These are phyloP conservation scores for Globisporangium rhizosaccharum DNA, from an alignment of 352 stramenopile genomes.

Conservation along the genomic window DNA sequence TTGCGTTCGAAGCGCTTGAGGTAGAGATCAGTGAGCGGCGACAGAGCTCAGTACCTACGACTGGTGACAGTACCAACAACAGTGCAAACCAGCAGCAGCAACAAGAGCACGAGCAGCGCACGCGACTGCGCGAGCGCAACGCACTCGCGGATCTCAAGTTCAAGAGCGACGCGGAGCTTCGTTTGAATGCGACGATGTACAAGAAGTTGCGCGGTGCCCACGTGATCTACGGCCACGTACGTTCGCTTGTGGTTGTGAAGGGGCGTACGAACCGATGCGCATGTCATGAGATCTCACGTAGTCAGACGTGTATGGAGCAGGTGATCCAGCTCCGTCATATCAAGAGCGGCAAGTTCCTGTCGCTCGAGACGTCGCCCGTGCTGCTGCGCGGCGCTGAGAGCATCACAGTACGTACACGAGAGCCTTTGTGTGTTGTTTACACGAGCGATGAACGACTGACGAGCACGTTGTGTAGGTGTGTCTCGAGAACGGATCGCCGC, in stretches of 20 bases:
- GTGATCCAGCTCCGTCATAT: constrained; percentile 55
- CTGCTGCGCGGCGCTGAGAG: constrained; percentile 48
- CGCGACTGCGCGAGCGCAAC: constrained; percentile 17
- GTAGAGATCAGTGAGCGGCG: constrained; percentile 3
- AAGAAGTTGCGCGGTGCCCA: constrained; percentile 52
- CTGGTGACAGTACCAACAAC: background rate
- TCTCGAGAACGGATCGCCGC: constrained; percentile 36
- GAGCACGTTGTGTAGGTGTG: constrained; percentile 27
- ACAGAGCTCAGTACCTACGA: too few species aligned
- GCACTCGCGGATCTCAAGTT: constrained; percentile 50
- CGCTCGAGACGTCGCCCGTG: constrained; percentile 37
- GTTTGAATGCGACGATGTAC: constrained; percentile 70
- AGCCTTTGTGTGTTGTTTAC: background rate
- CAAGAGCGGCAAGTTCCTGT: constrained; percentile 57
- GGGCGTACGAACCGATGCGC: background rate
- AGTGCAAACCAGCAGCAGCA: background rate
- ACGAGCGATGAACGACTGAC: background rate
- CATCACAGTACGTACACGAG: constrained; percentile 25
- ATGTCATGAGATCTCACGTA: background rate
- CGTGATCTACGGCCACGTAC: constrained; percentile 65
- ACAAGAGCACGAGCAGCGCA: constrained; percentile 3
- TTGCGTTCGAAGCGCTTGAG: constrained; percentile 27
- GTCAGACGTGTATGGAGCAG: constrained; percentile 14
- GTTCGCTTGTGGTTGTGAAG: background rate
- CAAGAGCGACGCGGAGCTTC: constrained; percentile 58